A percentile compares a stretch with the other conserved stretches of the same genome.
phyloP scores from a whole-genome alignment of 106 monocot genomes.

The Dioscorea dumetorum region DNA sequence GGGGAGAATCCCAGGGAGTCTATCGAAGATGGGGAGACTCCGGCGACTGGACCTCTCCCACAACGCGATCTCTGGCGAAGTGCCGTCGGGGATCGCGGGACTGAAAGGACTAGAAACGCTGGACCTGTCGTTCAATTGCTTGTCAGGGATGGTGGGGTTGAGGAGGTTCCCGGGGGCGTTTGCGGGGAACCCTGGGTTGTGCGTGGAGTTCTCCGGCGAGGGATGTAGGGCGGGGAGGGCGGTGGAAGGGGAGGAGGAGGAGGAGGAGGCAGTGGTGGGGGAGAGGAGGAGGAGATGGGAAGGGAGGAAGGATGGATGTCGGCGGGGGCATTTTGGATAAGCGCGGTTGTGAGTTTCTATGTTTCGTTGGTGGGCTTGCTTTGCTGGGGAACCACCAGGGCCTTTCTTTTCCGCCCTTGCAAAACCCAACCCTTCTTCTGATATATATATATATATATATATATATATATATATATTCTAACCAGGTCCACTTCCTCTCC shows the following conservation, averaged over 20 bases:
- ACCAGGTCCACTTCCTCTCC: no score
- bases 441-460: no score
- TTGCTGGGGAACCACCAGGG: slow-evolving; percentile 44
- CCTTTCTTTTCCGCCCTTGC: slow-evolving; percentile 37
- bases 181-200: slow-evolving; percentile 59
- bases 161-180: slow-evolving; percentile 77
- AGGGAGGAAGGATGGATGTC: slow-evolving; percentile 49
- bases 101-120: slow-evolving; percentile 37
- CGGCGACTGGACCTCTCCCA: slow-evolving; percentile 59
- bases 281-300: slow-evolving; percentile 5
- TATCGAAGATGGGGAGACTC: slow-evolving; percentile 45
- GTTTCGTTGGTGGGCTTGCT: slow-evolving; percentile 48
- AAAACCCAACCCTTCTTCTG: slow-evolving; percentile 24
- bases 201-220: slow-evolving; percentile 21
- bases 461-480: no score
- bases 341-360: slow-evolving; percentile 77
- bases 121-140: slow-evolving; percentile 72
- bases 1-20: slow-evolving; percentile 44
- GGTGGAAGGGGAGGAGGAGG: slow-evolving; percentile 2
- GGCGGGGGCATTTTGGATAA: slow-evolving; percentile 60
- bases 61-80: slow-evolving; percentile 52
- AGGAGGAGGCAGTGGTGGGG: slow-evolving; percentile 14
- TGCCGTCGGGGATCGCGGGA: slow-evolving; percentile 41
- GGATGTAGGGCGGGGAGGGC: slow-evolving; percentile 20
- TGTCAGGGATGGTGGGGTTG: slow-evolving; percentile 35